These are phyloP conservation scores for Tricholoma terreum DNA, from an alignment of 768 basidiomycete genomes.

Conservation along the genomic window DNA sequence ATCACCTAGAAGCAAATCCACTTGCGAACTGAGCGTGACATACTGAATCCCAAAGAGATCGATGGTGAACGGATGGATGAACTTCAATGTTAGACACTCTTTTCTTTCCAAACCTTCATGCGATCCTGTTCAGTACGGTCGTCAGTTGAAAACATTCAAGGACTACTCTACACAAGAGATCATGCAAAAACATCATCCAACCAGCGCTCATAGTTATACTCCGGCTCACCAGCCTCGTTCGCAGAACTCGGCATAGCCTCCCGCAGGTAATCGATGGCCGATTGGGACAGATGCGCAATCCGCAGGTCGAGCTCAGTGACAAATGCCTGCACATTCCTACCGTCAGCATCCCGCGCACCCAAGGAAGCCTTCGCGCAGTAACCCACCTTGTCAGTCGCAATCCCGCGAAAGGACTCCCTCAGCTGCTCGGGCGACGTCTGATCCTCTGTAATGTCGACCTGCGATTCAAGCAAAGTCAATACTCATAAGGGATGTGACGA, in stretches of 20 bases:
- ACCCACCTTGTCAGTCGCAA: slow-evolving; percentile 83
- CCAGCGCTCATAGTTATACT: slow-evolving; percentile 84
- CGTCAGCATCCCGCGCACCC: slow-evolving; percentile 14
- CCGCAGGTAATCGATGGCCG: slow-evolving; percentile 76
- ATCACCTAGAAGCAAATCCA: background rate
- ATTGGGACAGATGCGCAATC: slow-evolving; percentile 72
- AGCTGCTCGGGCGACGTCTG: slow-evolving; percentile 91
- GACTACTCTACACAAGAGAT: slow-evolving; percentile 11
- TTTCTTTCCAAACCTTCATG: background rate
- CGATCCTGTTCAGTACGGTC: background rate
- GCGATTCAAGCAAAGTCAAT: background rate
- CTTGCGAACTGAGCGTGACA: slow-evolving; percentile 5
- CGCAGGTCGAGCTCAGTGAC: slow-evolving; percentile 93
- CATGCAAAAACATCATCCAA: slow-evolving; percentile 74
- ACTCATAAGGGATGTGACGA: background rate
- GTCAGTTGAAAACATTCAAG: background rate
- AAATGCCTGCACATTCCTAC: slow-evolving; percentile 58
- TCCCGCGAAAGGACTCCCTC: slow-evolving; percentile 88
- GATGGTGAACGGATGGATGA: slow-evolving; percentile 22
- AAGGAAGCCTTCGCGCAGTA: background rate
- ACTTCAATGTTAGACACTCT: too few relatives aligned
- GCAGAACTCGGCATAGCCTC: slow-evolving; percentile 69
- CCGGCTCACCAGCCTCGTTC: slow-evolving; percentile 56
- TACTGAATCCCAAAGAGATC: slow-evolving; percentile 18
- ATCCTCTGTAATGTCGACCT: slow-evolving; percentile 97